These are phyloP conservation scores for Trichosporon coremiiforme DNA, from an alignment of 1,284 basidiomycete genomes.

Conservation along the genomic window DNA sequence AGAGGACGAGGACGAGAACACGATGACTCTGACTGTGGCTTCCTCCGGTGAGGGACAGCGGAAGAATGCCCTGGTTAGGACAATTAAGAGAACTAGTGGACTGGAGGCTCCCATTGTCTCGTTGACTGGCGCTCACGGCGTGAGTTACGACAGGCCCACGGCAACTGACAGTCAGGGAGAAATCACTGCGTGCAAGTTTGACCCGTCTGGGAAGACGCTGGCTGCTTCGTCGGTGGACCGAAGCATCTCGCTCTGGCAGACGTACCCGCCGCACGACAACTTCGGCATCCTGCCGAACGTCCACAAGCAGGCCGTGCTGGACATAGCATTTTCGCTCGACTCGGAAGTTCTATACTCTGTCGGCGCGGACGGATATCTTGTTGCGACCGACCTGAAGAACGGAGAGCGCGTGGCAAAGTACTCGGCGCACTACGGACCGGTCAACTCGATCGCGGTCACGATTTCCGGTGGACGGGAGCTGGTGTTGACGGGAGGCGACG, in stretches of 20 bases:
- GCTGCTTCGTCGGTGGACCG: conserved; percentile 55
- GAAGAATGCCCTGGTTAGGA: conserved; percentile 52
- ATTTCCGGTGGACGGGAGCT: conserved; percentile 73
- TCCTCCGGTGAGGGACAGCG: conserved; percentile 51
- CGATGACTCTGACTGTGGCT: conserved; percentile 47
- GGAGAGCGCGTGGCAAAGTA: conserved; percentile 51
- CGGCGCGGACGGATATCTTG: conserved; percentile 53
- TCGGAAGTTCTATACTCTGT: conserved; percentile 54
- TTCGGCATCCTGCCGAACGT: conserved; percentile 55
- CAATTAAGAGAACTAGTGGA: conserved; percentile 54
- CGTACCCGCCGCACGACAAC: conserved; percentile 57
- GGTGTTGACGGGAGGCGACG: conserved; percentile 80
- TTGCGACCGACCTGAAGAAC: conserved; percentile 52
- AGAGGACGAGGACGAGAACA: conserved; percentile 45
- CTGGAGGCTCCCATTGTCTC: conserved; percentile 54
- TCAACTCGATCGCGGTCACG: conserved; percentile 84
- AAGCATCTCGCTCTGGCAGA: conserved; percentile 57
- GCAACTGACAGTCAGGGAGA: conserved; percentile 45
- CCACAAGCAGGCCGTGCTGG: conserved; percentile 56
- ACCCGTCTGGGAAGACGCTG: conserved; percentile 55
- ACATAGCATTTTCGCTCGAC: conserved; percentile 55
- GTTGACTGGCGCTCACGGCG: conserved; percentile 52
- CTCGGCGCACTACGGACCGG: conserved; percentile 76
- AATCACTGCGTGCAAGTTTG: conserved; percentile 56
- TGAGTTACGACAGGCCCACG: conserved; percentile 29